Conservation (phyloP, 495 filamentous ascomycete species). For the Aspergillus sparsus region DNA sequence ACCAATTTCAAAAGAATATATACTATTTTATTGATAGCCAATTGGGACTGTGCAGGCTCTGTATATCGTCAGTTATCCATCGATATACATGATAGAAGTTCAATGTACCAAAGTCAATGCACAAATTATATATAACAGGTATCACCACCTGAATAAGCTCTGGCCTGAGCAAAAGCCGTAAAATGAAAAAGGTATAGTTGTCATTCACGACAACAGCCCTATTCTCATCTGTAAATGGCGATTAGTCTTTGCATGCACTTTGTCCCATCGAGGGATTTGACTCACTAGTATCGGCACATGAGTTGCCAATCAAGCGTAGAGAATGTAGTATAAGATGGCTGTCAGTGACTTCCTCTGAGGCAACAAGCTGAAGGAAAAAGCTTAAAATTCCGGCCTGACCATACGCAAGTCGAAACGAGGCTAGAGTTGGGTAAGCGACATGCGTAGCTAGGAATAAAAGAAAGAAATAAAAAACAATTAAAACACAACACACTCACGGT, state of each 20-base stretch:
- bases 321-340: slow-evolving; percentile 51
- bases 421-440: slow-evolving; percentile 34
- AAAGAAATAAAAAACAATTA: slow-evolving; percentile 6
- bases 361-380: slow-evolving; percentile 62
- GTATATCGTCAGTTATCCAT: slow-evolving; percentile 17
- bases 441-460: slow-evolving; percentile 6
- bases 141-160: slow-evolving; percentile 59
- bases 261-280: slow-evolving; percentile 8
- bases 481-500: slow-evolving; percentile 53
- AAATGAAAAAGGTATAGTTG: slow-evolving; percentile 56
- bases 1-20: slow-evolving; percentile 45
- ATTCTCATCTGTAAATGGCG: slow-evolving; percentile 62
- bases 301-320: slow-evolving; percentile 73
- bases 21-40: slow-evolving; percentile 57
- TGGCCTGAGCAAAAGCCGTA: slow-evolving; percentile 52
- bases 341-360: slow-evolving; percentile 38
- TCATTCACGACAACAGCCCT: slow-evolving; percentile 63
- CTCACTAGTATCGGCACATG: slow-evolving; percentile 77
- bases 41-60: slow-evolving; percentile 60
- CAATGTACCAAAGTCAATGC: slow-evolving; percentile 70
- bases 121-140: slow-evolving; percentile 72
- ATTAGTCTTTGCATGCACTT: slow-evolving; percentile 14
- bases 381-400: slow-evolving; percentile 68
- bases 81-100: neutral
- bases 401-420: slow-evolving; percentile 61